Percentiles rank a stretch among this genome's conserved stretches.
Evolutionary conservation across 2,329 filamentous ascomycete genomes (phyloP).

Genomic region (Phaeoacremonium minimum): DNA sequence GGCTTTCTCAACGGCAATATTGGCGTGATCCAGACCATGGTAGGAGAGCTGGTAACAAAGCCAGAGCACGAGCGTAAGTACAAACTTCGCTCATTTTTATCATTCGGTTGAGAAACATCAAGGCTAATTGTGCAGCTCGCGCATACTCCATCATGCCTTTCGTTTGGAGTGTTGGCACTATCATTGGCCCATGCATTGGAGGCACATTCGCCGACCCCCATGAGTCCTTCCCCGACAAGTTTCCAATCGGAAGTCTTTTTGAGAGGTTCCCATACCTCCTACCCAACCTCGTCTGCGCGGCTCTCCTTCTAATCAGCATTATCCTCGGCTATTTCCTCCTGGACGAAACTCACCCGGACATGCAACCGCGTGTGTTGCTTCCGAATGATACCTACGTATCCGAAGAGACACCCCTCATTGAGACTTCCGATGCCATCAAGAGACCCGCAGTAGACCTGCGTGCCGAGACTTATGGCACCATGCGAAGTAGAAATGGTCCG

Average conservation of each 20-base stretch:
- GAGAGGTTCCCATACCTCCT: conserved; percentile 79
- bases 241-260: conserved; percentile 67
- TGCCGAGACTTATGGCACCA: conserved; percentile 76
- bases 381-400: conserved; percentile 47
- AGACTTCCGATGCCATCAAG: conserved; percentile 70
- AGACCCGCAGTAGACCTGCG: conserved; percentile 69
- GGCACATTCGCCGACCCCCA: conserved; percentile 80
- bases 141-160: conserved; percentile 94
- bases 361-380: conserved; percentile 52
- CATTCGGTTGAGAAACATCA: not conserved
- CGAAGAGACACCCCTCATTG: conserved; percentile 70
- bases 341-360: conserved; percentile 84
- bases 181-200: conserved; percentile 83
- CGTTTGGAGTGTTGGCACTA: conserved; percentile 87
- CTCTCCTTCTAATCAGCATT: conserved; percentile 73
- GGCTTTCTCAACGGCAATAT: conserved; percentile 89
- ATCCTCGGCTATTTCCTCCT: conserved; percentile 75
- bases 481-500: conserved; percentile 43
- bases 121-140: conserved; percentile 48
- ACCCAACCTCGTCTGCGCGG: conserved; percentile 81
- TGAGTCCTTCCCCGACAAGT: conserved; percentile 65
- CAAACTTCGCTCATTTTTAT: not conserved
- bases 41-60: conserved; percentile 78
- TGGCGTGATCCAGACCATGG: conserved; percentile 88
- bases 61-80: conserved; percentile 80